These are phyloP conservation scores for Tuber umbilicatum DNA, from an alignment of 495 filamentous ascomycete species.

Conservation along the genomic window DNA sequence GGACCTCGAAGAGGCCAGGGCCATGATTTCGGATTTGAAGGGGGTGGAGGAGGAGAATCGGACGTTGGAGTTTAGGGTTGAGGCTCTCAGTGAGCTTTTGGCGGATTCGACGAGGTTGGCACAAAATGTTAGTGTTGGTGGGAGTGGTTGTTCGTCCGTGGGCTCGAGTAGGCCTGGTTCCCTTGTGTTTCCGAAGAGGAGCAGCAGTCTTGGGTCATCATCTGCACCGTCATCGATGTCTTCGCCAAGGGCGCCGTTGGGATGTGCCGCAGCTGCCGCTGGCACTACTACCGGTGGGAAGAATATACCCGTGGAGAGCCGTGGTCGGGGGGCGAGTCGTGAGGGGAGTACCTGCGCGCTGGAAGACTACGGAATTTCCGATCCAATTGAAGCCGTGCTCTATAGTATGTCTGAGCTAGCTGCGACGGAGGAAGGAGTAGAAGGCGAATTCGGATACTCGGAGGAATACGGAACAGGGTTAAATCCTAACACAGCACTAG, in stretches of 20 bases:
- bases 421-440: conserved; percentile 8
- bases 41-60: conserved; percentile 44
- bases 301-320: neutral
- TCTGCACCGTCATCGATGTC: neutral
- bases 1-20: conserved; percentile 41
- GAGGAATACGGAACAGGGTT: neutral
- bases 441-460: conserved; percentile 33
- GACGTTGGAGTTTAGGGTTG: conserved; percentile 44
- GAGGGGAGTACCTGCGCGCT: conserved; percentile 22
- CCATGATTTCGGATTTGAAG: conserved; percentile 36
- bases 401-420: conserved; percentile 11
- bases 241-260: conserved; percentile 2
- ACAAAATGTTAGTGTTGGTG: neutral
- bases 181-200: conserved; percentile 6
- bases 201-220: conserved; percentile 9
- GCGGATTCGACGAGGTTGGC: conserved; percentile 44
- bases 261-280: neutral
- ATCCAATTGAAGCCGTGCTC: conserved; percentile 34
- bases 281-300: neutral
- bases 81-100: conserved; percentile 44
- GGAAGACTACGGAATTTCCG: conserved; percentile 33
- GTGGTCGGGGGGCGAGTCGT: neutral
- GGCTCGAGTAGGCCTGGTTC: conserved; percentile 1
- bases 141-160: conserved; percentile 11
- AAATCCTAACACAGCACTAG: conserved; percentile 20